Percentiles rank a stretch among this genome's conserved stretches.
Conservation (phyloP, 257 asterid species). For the Solanum etuberosum region DNA sequence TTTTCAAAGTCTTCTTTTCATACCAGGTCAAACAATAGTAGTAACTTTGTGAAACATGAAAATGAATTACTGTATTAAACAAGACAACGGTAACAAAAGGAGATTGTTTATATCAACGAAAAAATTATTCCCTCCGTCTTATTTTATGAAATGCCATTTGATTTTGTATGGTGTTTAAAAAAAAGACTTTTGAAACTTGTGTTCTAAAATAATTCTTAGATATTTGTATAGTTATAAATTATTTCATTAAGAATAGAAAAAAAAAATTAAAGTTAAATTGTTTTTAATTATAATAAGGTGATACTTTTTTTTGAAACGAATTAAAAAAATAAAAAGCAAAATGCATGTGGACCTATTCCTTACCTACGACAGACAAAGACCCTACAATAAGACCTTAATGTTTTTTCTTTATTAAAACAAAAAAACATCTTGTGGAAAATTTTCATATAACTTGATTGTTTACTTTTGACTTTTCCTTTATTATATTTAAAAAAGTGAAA, state of each 20-base stretch:
- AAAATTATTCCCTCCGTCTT: background rate
- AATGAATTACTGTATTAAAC: background rate
- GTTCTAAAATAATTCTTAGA: no score
- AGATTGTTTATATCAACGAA: background rate
- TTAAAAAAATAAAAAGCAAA: background rate
- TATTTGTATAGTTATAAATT: no score
- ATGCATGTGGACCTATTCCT: background rate
- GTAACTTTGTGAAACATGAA: background rate
- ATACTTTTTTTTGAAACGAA: no score
- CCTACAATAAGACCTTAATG: background rate
- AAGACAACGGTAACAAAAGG: background rate
- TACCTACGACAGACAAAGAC: background rate
- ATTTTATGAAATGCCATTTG: no score
- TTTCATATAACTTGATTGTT: background rate
- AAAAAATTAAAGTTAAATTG: no score
- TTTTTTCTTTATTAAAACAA: background rate
- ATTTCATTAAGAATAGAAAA: no score
- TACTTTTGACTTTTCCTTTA: background rate
- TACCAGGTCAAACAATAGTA: background rate
- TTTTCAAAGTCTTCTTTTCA: background rate
- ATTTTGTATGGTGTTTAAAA: no score
- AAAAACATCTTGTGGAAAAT: background rate
- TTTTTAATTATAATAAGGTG: no score
- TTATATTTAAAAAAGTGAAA: background rate
- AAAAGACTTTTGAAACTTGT: rapidly evolving